These are phyloP conservation scores for Agrocybe pediades DNA, from an alignment of 768 basidiomycete species.

Conservation along the genomic window DNA sequence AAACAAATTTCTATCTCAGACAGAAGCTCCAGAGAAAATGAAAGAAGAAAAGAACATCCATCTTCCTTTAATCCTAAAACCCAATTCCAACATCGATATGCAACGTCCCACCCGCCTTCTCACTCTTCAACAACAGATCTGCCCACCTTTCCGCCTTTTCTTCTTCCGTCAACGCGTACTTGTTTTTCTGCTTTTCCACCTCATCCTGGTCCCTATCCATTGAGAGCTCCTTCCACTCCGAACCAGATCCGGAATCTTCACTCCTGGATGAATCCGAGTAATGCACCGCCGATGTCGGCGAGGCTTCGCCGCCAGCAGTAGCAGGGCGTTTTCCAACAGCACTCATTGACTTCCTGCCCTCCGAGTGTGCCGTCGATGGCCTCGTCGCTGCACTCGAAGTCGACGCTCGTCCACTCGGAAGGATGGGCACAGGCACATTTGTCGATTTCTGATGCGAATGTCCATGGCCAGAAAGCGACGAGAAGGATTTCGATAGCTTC, in stretches of 20 bases:
- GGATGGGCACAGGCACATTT: too few species aligned
- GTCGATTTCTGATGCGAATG: too few species aligned
- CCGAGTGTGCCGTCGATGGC: background rate
- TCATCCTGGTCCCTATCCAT: constrained; percentile 40
- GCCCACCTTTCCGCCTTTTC: constrained; percentile 78
- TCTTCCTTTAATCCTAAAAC: too few species aligned
- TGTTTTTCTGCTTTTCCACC: constrained; percentile 27
- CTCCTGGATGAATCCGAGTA: too few species aligned
- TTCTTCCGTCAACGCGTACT: constrained; percentile 53
- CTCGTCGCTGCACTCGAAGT: too few species aligned
- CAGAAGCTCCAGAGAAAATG: too few species aligned
- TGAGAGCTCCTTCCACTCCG: background rate
- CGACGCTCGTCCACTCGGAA: too few species aligned
- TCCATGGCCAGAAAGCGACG: background rate
- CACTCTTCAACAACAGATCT: constrained; percentile 65
- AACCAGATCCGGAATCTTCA: too few species aligned
- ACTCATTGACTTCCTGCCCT: background rate
- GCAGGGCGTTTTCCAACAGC: too few species aligned
- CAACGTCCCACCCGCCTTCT: constrained; percentile 72
- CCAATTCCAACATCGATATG: constrained; percentile 39
- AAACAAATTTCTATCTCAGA: too few species aligned
- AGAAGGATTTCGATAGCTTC: background rate
- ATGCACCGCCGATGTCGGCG: background rate
- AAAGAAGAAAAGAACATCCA: too few species aligned
- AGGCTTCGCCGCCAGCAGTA: background rate